Evolutionary conservation across 192 early-diverging fungal genomes (phyloP).

Genomic region (Chytriomyces sp.): DNA sequence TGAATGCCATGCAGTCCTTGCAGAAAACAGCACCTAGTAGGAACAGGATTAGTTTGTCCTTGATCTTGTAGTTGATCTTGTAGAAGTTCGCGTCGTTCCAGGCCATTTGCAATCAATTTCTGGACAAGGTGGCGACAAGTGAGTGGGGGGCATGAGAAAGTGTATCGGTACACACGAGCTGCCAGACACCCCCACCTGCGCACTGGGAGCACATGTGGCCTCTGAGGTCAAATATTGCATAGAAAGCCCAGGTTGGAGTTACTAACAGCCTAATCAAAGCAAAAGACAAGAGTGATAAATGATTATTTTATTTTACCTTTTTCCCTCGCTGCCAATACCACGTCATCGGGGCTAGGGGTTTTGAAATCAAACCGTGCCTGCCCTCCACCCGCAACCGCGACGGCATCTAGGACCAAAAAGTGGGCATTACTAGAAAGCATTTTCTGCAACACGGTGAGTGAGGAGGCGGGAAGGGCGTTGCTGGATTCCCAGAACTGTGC

Average conservation of each 20-base stretch:
- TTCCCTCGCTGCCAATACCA: neutral
- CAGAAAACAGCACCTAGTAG: constrained; percentile 80
- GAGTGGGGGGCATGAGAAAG: too few species aligned
- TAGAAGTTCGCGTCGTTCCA: constrained; percentile 85
- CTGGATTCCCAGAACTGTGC: too few species aligned
- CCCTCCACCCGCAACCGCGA: constrained; percentile 6
- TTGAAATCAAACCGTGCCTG: constrained; percentile 67
- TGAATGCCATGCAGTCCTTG: constrained; percentile 71
- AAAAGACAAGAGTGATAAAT: too few species aligned
- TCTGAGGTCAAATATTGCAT: constrained; percentile 88
- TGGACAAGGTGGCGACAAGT: constrained; percentile 15
- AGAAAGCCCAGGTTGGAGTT: constrained; percentile 78
- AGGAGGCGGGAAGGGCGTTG: too few species aligned
- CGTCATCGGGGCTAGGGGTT: constrained; percentile 70
- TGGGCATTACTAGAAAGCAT: constrained; percentile 1
- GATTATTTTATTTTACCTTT: neutral
- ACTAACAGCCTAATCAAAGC: neutral
- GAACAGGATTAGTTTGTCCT: constrained; percentile 66
- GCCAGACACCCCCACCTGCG: constrained; percentile 88
- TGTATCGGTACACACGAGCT: constrained; percentile 68
- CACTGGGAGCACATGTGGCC: constrained; percentile 92
- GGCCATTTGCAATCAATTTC: constrained; percentile 53
- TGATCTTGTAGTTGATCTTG: constrained; percentile 79
- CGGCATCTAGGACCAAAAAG: neutral
- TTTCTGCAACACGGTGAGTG: too few species aligned